These are phyloP conservation scores for Solanum etuberosum DNA, from an alignment of 257 asterid species.

Conservation along the genomic window DNA sequence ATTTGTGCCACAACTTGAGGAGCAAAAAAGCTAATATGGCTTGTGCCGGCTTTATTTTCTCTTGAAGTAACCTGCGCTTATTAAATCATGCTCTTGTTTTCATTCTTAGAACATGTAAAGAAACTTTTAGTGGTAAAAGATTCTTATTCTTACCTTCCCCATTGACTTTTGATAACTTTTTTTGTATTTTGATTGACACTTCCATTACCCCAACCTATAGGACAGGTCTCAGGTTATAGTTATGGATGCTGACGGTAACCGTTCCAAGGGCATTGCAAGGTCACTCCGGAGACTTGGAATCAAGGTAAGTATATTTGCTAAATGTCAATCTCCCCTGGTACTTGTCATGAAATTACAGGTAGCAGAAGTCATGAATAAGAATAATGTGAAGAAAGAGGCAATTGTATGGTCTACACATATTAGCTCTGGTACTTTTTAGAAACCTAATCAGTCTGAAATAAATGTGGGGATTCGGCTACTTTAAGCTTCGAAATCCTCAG, in stretches of 20 bases:
- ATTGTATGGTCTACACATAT: not conserved
- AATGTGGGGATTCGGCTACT: not conserved
- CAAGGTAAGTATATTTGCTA: conserved; percentile 40
- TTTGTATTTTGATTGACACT: not conserved
- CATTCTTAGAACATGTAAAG: not conserved
- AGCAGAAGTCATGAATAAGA: not conserved
- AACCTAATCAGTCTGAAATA: not conserved
- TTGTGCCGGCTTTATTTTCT: not conserved
- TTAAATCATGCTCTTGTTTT: not conserved
- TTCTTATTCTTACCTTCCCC: not conserved
- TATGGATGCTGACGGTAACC: conserved; percentile 86
- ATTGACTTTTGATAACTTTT: not conserved
- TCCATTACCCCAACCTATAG: conserved; percentile 16
- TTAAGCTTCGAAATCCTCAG: not conserved
- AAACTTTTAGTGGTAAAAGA: not conserved
- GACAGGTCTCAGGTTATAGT: conserved; percentile 75
- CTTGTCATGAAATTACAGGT: not conserved
- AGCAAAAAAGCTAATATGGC: not conserved
- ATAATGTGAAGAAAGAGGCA: not conserved
- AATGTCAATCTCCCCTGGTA: not conserved
- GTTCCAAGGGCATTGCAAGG: conserved; percentile 76
- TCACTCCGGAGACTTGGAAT: conserved; percentile 76
- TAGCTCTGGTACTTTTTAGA: not conserved
- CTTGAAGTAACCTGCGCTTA: not conserved
- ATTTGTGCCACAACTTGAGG: not conserved